Conservation (phyloP, 495 filamentous ascomycete genomes). For the Aspergillus hancockii region DNA sequence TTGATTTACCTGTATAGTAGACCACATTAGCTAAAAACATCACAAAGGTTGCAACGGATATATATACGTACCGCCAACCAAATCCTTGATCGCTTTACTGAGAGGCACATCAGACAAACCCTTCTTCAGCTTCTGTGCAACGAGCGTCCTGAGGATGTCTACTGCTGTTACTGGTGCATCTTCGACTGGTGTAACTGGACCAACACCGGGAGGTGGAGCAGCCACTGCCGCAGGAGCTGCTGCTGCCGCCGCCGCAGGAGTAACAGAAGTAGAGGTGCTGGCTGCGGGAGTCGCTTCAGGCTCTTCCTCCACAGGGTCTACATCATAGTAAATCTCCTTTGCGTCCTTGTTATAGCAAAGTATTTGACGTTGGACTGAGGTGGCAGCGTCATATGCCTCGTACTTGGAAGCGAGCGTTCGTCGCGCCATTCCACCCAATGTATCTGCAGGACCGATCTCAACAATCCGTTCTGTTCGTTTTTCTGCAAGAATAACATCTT, state of each 20-base stretch:
- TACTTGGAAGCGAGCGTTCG: constrained; percentile 96
- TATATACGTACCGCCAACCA: constrained; percentile 82
- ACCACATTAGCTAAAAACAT: background rate
- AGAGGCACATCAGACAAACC: constrained; percentile 82
- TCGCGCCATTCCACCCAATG: constrained; percentile 97
- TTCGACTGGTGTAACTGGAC: constrained; percentile 84
- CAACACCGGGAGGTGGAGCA: constrained; percentile 67
- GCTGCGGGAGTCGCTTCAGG: constrained; percentile 57
- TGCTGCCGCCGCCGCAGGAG: constrained; percentile 36
- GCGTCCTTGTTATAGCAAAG: constrained; percentile 99
- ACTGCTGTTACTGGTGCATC: constrained; percentile 85
- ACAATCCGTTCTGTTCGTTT: constrained; percentile 96
- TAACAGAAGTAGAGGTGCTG: constrained; percentile 32
- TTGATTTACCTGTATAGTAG: constrained; percentile 75
- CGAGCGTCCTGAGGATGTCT: constrained; percentile 84
- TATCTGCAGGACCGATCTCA: constrained; percentile 96
- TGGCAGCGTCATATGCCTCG: constrained; percentile 97
- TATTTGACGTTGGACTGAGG: constrained; percentile 93
- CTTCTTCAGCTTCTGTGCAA: constrained; percentile 99
- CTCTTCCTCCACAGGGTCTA: constrained; percentile 93
- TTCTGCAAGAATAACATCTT: constrained; percentile 97
- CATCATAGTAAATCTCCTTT: constrained; percentile 99
- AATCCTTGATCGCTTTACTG: constrained; percentile 96
- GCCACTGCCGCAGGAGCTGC: constrained; percentile 53
- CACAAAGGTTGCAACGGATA: background rate